phyloP scores from a whole-genome alignment of 495 filamentous ascomycete species.

The Xylaria flabelliformis region DNA sequence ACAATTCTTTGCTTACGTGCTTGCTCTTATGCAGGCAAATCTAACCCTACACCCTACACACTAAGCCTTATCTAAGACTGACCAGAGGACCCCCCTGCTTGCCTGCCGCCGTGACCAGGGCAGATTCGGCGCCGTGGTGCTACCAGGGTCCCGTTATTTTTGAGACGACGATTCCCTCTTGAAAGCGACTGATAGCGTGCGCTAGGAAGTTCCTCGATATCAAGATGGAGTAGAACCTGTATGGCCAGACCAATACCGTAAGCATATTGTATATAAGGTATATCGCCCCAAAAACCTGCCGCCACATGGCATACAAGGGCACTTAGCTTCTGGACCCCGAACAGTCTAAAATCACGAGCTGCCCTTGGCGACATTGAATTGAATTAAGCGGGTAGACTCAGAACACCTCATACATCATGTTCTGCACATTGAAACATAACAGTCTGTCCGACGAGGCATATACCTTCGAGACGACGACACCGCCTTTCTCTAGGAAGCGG shows the following conservation, averaged over 20 bases:
- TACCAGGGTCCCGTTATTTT: constrained; percentile 16
- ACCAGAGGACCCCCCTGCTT: constrained; percentile 13
- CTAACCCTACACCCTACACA: background rate
- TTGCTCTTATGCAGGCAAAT: background rate
- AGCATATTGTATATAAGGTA: constrained; percentile 24
- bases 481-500: constrained; percentile 29
- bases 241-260: background rate
- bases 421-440: constrained; percentile 30
- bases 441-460: constrained; percentile 26
- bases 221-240: constrained; percentile 10
- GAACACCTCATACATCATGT: constrained; percentile 19
- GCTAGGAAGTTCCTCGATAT: background rate
- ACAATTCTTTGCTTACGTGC: constrained; percentile 23
- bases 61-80: constrained; percentile 27
- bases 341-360: constrained; percentile 5
- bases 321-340: constrained; percentile 12
- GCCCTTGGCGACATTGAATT: constrained; percentile 15
- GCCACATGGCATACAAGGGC: constrained; percentile 15
- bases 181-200: constrained; percentile 9
- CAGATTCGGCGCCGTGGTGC: background rate
- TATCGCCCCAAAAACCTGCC: constrained; percentile 12
- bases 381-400: background rate
- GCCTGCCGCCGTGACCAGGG: constrained; percentile 22
- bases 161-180: constrained; percentile 19
- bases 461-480: constrained; percentile 29